phyloP scores from a whole-genome alignment of 805 yeast species.

The Pichia membranifaciens region DNA sequence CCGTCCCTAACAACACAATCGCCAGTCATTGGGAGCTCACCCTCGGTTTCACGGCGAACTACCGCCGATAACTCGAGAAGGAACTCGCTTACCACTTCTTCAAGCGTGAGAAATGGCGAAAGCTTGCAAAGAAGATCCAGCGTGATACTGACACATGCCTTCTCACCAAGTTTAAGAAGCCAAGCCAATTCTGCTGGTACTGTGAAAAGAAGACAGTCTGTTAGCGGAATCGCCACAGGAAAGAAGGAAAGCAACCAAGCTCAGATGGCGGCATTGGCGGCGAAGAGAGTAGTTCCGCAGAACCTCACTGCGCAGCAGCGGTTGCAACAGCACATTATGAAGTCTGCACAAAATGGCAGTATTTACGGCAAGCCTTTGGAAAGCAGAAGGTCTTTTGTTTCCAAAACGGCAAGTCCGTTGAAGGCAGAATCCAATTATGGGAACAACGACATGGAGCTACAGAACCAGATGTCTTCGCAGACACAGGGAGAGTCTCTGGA shows the following conservation, averaged over 20 bases:
- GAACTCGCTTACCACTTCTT: constrained; percentile 6
- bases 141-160: neutral
- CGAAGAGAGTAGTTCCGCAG: constrained; percentile 14
- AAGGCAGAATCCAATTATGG: constrained; percentile 10
- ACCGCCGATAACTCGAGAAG: neutral
- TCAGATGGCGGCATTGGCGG: constrained; percentile 19
- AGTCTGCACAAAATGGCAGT: constrained; percentile 29
- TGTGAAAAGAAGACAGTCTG: constrained; percentile 4
- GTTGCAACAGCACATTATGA: constrained; percentile 31
- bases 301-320: constrained; percentile 32
- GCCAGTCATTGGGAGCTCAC: neutral
- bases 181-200: neutral
- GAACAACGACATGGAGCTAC: constrained; percentile 1
- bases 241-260: constrained; percentile 5
- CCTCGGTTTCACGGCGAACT: neutral
- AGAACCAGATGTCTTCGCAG: neutral
- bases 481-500: neutral
- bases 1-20: constrained; percentile 1
- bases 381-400: constrained; percentile 16
- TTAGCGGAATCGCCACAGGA: neutral
- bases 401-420: constrained; percentile 6
- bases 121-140: constrained; percentile 5
- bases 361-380: constrained; percentile 25
- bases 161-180: neutral
- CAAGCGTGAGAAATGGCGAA: neutral